phyloP scores from a whole-genome alignment of 169 alveolate species.

The Plasmodium gonderi region DNA sequence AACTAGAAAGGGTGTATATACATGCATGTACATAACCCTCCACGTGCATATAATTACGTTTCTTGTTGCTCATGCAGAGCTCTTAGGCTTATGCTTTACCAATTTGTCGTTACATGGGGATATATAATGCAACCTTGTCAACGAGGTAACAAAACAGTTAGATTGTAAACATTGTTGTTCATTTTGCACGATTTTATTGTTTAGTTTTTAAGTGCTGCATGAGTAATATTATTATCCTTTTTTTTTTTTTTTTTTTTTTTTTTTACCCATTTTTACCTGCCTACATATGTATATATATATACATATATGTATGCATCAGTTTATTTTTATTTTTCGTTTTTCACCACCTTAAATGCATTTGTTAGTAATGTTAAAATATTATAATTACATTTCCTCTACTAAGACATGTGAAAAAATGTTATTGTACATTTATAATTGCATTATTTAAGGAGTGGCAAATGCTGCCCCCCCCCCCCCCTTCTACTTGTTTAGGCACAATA shows the following conservation, averaged over 20 bases:
- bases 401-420: neutral
- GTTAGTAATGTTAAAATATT: neutral
- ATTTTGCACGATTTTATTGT: neutral
- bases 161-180: neutral
- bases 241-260: neutral
- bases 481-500: no score
- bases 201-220: neutral
- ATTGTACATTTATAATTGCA: neutral
- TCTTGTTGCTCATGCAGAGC: neutral
- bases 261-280: neutral
- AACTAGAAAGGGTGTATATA: no score
- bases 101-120: slow-evolving; percentile 18
- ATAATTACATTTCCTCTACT: neutral
- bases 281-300: neutral
- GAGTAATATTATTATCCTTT: neutral
- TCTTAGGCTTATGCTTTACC: neutral
- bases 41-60: no score
- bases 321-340: neutral
- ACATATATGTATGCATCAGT: neutral
- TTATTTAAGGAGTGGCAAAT: neutral
- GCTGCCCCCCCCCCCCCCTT: no score
- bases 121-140: neutral
- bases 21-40: no score
- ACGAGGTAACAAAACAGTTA: slow-evolving; percentile 18
- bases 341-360: neutral